Conservation (phyloP, 306 rosid genomes). For the Mimosa bimucronata region DNA sequence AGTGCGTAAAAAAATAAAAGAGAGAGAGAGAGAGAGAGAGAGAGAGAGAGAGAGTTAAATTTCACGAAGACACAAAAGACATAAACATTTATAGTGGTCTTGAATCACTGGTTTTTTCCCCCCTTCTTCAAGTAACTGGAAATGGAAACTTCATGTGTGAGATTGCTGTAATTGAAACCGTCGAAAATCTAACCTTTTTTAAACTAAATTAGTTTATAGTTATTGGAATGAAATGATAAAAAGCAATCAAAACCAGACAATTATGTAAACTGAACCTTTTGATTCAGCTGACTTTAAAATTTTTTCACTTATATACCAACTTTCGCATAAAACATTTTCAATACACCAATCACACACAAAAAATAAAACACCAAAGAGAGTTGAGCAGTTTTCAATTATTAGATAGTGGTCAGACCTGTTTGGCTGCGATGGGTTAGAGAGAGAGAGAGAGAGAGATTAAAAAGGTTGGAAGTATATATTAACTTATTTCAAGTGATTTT, state of each 20-base stretch:
- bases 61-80: too few relatives aligned
- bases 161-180: neutral
- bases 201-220: neutral
- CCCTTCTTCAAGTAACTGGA: too few relatives aligned
- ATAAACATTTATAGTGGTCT: too few relatives aligned
- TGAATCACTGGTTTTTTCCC: too few relatives aligned
- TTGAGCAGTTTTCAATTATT: neutral
- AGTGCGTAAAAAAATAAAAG: too few relatives aligned
- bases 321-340: neutral
- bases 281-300: neutral
- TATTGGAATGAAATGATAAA: neutral
- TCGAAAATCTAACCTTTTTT: neutral
- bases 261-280: neutral
- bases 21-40: too few relatives aligned
- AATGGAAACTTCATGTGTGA: neutral
- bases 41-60: too few relatives aligned
- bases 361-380: too few relatives aligned
- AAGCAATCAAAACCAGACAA: neutral
- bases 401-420: too few relatives aligned
- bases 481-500: too few relatives aligned
- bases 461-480: neutral
- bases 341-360: neutral
- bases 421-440: conserved; percentile 39
- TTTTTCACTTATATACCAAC: neutral
- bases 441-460: neutral